Base-by-base conservation (phyloP, 2,329 filamentous ascomycete genomes). In the Fusarium sp. region DNA sequence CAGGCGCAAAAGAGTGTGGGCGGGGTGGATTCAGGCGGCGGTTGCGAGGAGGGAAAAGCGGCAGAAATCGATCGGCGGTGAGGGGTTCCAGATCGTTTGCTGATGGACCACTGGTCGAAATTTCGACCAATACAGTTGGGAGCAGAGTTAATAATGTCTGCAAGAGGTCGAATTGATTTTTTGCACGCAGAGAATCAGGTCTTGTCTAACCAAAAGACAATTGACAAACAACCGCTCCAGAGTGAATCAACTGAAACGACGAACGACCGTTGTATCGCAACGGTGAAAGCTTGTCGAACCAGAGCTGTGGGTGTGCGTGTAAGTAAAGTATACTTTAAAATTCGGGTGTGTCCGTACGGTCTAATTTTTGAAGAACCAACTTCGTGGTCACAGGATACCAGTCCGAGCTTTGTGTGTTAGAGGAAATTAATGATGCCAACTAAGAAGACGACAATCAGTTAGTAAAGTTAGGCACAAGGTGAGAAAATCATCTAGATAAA, bases 41-140 rank as follows among this genome's bases (percentile, higher is more conserved):
- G 70, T 30, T 65, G 71, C 61, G 67, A 72, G 65, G 71, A 73
- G 60, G 71, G 69, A 68, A 72, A 58, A 63, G 61, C 71, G 75
- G 73, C 75, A 77, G 75, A 77, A 76, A 75, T 72, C 67, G 75
- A 77, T 77, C 75, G 73, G 75, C 75, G 75, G 75, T 77, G 75
- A 77, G 75, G 75, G 73, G 75, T 70, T 73, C 75, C 73, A 76
- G 75, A 77, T 77, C 73, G 71, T 74, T 73, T 63, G 54, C 61
- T 68, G 63, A 71, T 76, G 69, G 75, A 66, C n/a, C 24, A 53
- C 64, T 70, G 55, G 58, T 70, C 68, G 54, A 62, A 67, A 60
- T 64, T 61, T 61, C 41, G 58, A 54, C 68, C 68, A 69, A 74
- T 48, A 24, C 63, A 65, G 58, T 48, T 69, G 65, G 24, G 59